Base-by-base conservation (phyloP, 352 stramenopile genomes). In the Phytophthora nicotianae region DNA sequence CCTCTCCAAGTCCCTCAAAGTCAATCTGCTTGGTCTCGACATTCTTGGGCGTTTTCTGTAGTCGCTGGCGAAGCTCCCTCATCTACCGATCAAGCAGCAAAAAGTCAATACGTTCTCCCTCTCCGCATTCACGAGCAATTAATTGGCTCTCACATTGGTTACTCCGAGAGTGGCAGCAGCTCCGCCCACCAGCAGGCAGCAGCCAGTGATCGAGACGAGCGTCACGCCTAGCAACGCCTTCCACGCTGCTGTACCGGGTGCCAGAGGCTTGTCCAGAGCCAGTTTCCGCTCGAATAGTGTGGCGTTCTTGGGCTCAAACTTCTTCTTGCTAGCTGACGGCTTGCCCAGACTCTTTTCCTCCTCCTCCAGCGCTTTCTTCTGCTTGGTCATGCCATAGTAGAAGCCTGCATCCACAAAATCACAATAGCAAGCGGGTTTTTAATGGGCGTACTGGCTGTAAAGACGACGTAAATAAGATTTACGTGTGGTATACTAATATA, bases 341-440 rank as follows among this genome's bases (percentile, higher is more conserved):
- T 62, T 51, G 41, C 50, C 40, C 6, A 53, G 29, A 20, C 48
- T 65, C 35, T 72, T 63, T 49, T 82, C 66, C 43, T 88, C 73
- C n/a, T 75, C 59, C 5, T 60, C 53, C 26, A 74, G 66, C 8
- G 65, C 54, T 20, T 74, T 71, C 53, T 77, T 64, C 51, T 81
- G 79, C 41, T 70, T 74, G 2, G 57, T 68, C 66, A 86, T 69
- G 27, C 79, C 79, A 51, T 83, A 83, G 62, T 89, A 89, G 49
- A 89, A 89, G 23, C 79, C 79, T 89, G 52, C 33, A 58, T 17
- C 45, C 64, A 13, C 37, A 70, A 66, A 60, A 46, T 72, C 6
- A 68, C 46, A 68, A 58, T 60, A 72, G 17, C 5, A 33, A 52
- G 53, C 33, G 26, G 42, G 33, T 52, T 27, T 55, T 45, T 32